These are phyloP conservation scores for Cucurbita ficifolia DNA, from an alignment of 306 rosid species.

Conservation along the genomic window DNA sequence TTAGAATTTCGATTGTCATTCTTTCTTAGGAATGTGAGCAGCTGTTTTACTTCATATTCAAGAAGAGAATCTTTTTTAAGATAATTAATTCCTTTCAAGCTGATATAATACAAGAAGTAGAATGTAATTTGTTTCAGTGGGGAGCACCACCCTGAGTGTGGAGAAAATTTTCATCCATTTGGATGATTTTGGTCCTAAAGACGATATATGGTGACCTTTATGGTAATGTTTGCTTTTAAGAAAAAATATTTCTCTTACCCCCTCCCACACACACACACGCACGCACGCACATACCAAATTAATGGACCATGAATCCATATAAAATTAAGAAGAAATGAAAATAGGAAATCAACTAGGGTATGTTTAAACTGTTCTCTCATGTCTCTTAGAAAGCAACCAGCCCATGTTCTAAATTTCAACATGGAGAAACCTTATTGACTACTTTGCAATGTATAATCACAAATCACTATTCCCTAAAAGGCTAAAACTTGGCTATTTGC, in stretches of 20 bases:
- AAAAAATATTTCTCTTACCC: neutral
- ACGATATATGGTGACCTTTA: neutral
- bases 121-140: neutral
- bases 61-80: neutral
- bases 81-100: neutral
- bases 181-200: neutral
- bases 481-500: neutral
- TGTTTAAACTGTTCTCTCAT: neutral
- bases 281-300: neutral
- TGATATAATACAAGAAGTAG: neutral
- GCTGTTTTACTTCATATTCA: neutral
- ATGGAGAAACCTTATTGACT: neutral
- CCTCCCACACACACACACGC: neutral
- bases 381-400: neutral
- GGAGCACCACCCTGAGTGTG: neutral
- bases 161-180: neutral
- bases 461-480: neutral
- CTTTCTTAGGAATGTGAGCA: neutral
- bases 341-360: neutral
- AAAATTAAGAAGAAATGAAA: neutral
- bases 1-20: neutral
- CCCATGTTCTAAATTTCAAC: neutral
- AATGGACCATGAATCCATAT: neutral
- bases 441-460: neutral
- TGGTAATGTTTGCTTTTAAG: neutral